Percentiles rank a stretch among this genome's conserved stretches.
Conservation (phyloP, 2,329 filamentous ascomycete genomes). For the Colletotrichum tanaceti region DNA sequence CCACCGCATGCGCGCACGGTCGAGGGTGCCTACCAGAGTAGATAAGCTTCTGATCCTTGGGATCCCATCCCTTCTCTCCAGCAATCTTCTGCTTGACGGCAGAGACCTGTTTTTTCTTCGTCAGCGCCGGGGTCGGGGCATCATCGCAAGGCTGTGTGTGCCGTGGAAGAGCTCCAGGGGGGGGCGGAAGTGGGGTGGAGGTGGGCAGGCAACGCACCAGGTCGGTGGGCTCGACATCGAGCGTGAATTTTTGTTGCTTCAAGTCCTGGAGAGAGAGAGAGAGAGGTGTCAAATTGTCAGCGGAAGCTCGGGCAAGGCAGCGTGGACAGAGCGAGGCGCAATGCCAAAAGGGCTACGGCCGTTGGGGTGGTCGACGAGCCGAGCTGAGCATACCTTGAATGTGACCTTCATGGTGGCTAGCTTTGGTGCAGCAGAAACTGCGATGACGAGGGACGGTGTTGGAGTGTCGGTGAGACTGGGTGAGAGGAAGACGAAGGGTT, state of each 20-base stretch:
- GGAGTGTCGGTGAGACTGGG: constrained; percentile 2
- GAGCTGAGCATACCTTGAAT: constrained; percentile 64
- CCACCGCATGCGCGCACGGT: neutral
- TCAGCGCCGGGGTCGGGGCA: constrained; percentile 42
- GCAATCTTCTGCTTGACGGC: constrained; percentile 93
- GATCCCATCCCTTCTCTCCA: constrained; percentile 93
- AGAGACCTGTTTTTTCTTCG: constrained; percentile 72
- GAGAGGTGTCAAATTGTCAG: constrained; percentile 18
- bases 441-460: constrained; percentile 15
- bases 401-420: constrained; percentile 74
- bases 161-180: constrained; percentile 38
- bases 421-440: constrained; percentile 49
- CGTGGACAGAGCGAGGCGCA: neutral
- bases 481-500: neutral
- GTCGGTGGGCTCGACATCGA: constrained; percentile 93
- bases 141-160: constrained; percentile 32
- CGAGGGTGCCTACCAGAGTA: constrained; percentile 81
- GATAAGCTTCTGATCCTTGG: constrained; percentile 92
- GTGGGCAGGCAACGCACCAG: constrained; percentile 70
- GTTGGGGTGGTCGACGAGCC: neutral
- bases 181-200: constrained; percentile 47
- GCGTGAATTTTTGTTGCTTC: constrained; percentile 97
- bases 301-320: constrained; percentile 23
- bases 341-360: neutral
- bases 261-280: constrained; percentile 78